Evolutionary conservation across 2,329 filamentous ascomycete species (phyloP), one percentile per base, ranked within the genome.

Genomic region (Dothistroma septosporum): DNA sequence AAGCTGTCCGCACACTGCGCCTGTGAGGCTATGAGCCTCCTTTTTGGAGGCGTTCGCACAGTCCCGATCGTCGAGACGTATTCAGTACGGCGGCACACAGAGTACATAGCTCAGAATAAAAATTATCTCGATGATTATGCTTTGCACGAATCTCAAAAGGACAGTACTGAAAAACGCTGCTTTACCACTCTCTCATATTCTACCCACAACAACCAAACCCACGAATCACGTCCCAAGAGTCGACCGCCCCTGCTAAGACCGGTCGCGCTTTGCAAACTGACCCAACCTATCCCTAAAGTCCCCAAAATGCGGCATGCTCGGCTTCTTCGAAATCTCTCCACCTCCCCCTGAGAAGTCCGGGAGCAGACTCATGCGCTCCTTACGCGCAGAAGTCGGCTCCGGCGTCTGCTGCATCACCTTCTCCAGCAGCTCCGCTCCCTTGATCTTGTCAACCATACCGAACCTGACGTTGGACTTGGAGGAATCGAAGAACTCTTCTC

Each of bases 401-500:
- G 60, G 41, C 8, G 59, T 57, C 24, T 44, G 59, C 22, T 56
- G 59, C n/a, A 60, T 56, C 2, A 76, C 73, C 89, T 99, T 99
- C 78, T 97, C 93, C n/a, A 99, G 76, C 63, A 99, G 74, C 46
- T 91, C 81, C 0, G 92, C 91, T 0, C 93, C 94, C 73, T 95
- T 95, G 74, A 95, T 82, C 56, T 91, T 89, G 76, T 97, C 91
- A 35, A 99, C 95, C 57, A 91, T 87, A 16, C 92, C 90, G 73
- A 96, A 99, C 74, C 96, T 95, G 78, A 90, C 92, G 77, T 97
- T 96, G 56, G 92, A 82, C 14, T 88, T 90, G 5, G 88, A 89
- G 54, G 94, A 88, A 72, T 99, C 94, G 74, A 94, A 99, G 76
- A 96, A 99, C 75, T 97, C 93, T 66, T 97, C 92, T 9, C 73